These are phyloP conservation scores for Candida silvicultrix DNA, from an alignment of 805 yeast genomes.

Conservation along the genomic window DNA sequence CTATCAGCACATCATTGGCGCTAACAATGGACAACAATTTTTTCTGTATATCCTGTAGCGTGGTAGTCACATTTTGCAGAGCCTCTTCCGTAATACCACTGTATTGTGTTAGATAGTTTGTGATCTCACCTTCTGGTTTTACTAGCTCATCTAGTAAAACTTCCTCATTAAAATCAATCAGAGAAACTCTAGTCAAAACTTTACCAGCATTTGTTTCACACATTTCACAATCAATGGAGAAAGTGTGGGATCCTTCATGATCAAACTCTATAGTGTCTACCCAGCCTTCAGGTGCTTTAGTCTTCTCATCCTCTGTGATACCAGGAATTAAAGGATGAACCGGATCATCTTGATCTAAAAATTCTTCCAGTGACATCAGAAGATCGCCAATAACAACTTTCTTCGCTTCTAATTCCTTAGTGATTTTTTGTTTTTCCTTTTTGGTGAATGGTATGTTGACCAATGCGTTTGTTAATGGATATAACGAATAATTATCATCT, in stretches of 20 bases:
- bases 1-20: conserved; percentile 62
- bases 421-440: conserved; percentile 41
- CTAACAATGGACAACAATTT: conserved; percentile 42
- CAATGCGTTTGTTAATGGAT: conserved; percentile 49
- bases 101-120: conserved; percentile 74
- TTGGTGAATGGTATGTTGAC: conserved; percentile 51
- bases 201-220: conserved; percentile 57
- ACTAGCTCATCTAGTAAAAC: conserved; percentile 69
- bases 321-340: conserved; percentile 39
- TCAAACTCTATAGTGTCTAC: conserved; percentile 45
- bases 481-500: conserved; percentile 53
- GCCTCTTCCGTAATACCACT: conserved; percentile 82
- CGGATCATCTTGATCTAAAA: conserved; percentile 52
- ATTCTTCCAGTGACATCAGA: conserved; percentile 39
- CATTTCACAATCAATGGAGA: conserved; percentile 94
- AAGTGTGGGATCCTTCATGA: conserved; percentile 56
- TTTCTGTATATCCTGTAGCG: conserved; percentile 61
- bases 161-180: conserved; percentile 57
- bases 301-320: conserved; percentile 4
- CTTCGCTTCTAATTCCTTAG: conserved; percentile 21
- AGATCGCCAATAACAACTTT: conserved; percentile 47
- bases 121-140: conserved; percentile 67
- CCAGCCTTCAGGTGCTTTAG: conserved; percentile 33
- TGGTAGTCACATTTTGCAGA: conserved; percentile 55
- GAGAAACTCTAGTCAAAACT: conserved; percentile 71